These are phyloP conservation scores for Debaryomyces psychrophilus DNA, from an alignment of 1,139 yeast genomes.

Conservation along the genomic window DNA sequence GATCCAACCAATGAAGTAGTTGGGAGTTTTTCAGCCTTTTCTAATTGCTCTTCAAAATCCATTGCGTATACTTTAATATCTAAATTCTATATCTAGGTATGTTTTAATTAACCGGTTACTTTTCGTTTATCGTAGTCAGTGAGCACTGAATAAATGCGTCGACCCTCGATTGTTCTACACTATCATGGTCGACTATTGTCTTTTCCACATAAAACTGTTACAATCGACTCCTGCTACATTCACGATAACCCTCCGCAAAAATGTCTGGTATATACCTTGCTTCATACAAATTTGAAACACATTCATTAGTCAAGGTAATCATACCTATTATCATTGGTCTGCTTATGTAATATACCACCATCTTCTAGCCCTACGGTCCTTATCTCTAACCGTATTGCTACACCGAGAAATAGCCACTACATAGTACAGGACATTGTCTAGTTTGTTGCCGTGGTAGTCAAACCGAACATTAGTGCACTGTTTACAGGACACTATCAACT, in stretches of 20 bases:
- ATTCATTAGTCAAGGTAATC: neutral
- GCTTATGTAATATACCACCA: neutral
- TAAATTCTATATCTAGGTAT: neutral
- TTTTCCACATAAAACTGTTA: constrained; percentile 2
- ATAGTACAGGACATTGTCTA: too few relatives aligned
- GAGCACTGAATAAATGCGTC: constrained; percentile 4
- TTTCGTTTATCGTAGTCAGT: neutral
- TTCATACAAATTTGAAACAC: neutral
- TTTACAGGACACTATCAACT: too few relatives aligned
- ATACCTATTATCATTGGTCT: neutral
- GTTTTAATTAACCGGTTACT: neutral
- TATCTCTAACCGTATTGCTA: too few relatives aligned
- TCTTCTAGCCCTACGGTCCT: neutral
- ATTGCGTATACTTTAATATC: constrained; percentile 23
- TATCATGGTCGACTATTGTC: neutral
- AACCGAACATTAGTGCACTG: too few relatives aligned
- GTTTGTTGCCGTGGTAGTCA: too few relatives aligned
- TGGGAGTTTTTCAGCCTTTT: constrained; percentile 51
- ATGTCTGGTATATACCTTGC: neutral
- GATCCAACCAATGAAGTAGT: constrained; percentile 63
- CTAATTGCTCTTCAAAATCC: constrained; percentile 61
- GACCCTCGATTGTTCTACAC: constrained; percentile 2
- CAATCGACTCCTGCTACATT: neutral
- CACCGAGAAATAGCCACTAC: too few relatives aligned
- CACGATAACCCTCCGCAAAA: neutral